Percentiles rank a stretch among this genome's conserved stretches.
Conservation (phyloP, 2,329 filamentous ascomycete genomes). For the Emergomyces pasteurianus region DNA sequence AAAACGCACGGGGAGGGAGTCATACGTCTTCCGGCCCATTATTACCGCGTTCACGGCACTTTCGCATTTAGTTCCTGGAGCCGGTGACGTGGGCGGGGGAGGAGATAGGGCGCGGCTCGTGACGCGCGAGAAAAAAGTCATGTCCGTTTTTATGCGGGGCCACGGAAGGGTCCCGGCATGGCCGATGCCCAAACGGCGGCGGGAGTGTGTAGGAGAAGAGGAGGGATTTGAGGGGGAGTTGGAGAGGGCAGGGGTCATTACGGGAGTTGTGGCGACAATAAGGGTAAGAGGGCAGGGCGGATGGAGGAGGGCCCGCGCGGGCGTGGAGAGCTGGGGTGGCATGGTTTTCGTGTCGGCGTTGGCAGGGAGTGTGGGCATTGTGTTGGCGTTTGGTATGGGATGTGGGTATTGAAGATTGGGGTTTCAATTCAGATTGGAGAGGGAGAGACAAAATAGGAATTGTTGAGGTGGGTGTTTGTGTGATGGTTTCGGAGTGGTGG, state of each 20-base stretch:
- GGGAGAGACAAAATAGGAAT: background rate
- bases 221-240: slow-evolving; percentile 16
- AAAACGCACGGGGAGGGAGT: slow-evolving; percentile 68
- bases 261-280: slow-evolving; percentile 73
- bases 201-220: slow-evolving; percentile 55
- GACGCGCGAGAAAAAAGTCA: slow-evolving; percentile 88
- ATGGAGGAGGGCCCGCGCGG: slow-evolving; percentile 18
- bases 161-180: slow-evolving; percentile 68
- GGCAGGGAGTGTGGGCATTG: background rate
- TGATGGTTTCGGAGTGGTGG: background rate
- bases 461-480: background rate
- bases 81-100: slow-evolving; percentile 5
- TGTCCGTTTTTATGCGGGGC: slow-evolving; percentile 78
- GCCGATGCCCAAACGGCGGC: slow-evolving; percentile 72
- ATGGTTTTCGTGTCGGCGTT: slow-evolving; percentile 11
- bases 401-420: background rate
- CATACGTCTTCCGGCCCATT: slow-evolving; percentile 97
- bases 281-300: slow-evolving; percentile 64
- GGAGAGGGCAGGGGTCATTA: slow-evolving; percentile 13
- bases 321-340: slow-evolving; percentile 9
- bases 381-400: background rate
- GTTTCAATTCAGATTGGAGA: background rate
- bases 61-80: slow-evolving; percentile 3
- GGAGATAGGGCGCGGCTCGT: slow-evolving; percentile 49
- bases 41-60: slow-evolving; percentile 60